These are phyloP conservation scores for Mollisiaceae sp. DNA, from an alignment of 2,329 filamentous ascomycete species.

Conservation along the genomic window DNA sequence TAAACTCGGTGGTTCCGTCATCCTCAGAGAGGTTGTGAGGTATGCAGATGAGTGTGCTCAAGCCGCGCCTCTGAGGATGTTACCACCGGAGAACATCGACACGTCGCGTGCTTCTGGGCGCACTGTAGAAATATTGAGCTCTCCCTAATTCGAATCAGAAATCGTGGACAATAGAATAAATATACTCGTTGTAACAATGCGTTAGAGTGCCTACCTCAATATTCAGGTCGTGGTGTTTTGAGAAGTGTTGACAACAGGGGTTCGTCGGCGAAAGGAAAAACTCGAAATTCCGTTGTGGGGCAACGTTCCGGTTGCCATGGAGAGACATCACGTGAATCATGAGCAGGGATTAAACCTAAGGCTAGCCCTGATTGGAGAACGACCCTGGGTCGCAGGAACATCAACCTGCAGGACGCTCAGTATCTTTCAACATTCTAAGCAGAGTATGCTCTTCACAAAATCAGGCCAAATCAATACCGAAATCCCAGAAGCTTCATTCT, in stretches of 20 bases:
- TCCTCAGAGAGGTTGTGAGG: conserved; percentile 37
- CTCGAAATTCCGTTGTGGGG: too few species aligned
- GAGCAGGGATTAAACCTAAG: too few species aligned
- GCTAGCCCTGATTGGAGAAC: neutral
- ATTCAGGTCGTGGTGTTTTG: neutral
- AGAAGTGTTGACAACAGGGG: too few species aligned
- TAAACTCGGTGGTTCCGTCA: conserved; percentile 64
- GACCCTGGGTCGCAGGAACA: neutral
- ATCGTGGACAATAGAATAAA: neutral
- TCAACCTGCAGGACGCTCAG: neutral
- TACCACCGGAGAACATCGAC: conserved; percentile 22
- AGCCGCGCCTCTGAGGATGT: conserved; percentile 19
- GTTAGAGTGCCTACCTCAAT: neutral
- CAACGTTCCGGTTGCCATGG: too few species aligned
- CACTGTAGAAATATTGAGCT: conserved; percentile 1
- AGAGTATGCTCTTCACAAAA: neutral
- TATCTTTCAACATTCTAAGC: neutral
- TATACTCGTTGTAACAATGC: neutral
- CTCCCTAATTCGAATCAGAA: neutral
- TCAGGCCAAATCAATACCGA: neutral
- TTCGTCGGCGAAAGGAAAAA: too few species aligned
- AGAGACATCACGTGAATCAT: too few species aligned
- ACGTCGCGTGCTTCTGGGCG: neutral
- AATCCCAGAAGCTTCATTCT: neutral
- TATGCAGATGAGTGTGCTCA: conserved; percentile 16